These are phyloP conservation scores for Penicillium sp. DNA, from an alignment of 2,329 filamentous ascomycete genomes.

Conservation along the genomic window DNA sequence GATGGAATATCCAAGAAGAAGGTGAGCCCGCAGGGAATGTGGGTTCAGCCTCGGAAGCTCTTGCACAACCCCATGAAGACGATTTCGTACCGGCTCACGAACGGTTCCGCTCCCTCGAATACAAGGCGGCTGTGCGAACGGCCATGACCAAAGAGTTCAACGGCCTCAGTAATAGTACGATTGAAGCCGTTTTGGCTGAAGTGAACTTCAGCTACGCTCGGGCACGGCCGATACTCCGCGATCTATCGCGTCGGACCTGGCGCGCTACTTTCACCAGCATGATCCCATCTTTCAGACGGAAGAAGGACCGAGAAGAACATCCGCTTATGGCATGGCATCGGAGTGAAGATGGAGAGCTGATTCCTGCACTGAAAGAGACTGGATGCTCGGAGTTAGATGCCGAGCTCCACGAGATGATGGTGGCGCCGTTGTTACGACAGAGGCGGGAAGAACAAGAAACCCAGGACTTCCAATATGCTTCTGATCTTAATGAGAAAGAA, in stretches of 20 bases:
- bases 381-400: constrained; percentile 47
- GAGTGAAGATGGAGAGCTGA: constrained; percentile 30
- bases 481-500: constrained; percentile 47
- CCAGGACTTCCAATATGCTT: constrained; percentile 42
- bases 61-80: constrained; percentile 12
- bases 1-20: constrained; percentile 44
- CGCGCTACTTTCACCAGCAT: constrained; percentile 47
- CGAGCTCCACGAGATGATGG: constrained; percentile 42
- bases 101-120: constrained; percentile 46
- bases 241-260: constrained; percentile 48
- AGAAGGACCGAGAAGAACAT: constrained; percentile 42
- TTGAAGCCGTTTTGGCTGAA: constrained; percentile 52
- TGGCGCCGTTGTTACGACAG: constrained; percentile 40
- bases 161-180: constrained; percentile 44
- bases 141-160: constrained; percentile 48
- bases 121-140: constrained; percentile 44
- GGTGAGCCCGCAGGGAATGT: constrained; percentile 3
- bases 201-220: constrained; percentile 49
- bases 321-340: constrained; percentile 45
- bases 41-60: background rate
- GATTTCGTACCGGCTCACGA: constrained; percentile 42
- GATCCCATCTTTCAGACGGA: constrained; percentile 44
- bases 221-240: constrained; percentile 46
- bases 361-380: constrained; percentile 43
- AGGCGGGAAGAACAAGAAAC: constrained; percentile 39